Conservation (phyloP, 179 eudicot species). For the Beta lomatogona region DNA sequence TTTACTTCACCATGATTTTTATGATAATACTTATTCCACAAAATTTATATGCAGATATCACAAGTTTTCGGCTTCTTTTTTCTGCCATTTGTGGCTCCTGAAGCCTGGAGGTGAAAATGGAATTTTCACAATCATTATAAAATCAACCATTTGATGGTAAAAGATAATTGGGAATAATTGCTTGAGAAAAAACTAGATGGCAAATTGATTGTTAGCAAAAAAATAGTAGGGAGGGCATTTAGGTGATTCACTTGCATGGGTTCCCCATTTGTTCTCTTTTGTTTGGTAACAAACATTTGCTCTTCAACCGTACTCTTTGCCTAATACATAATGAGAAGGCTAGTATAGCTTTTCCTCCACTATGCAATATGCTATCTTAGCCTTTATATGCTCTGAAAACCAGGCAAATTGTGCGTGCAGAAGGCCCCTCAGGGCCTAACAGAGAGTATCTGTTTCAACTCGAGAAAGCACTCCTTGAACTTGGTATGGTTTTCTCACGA, state of each 20-base stretch:
- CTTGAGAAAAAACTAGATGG: no score
- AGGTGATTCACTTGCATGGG: no score
- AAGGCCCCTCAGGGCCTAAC: slow-evolving; percentile 98
- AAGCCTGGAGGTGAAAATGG: no score
- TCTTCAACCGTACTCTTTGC: no score
- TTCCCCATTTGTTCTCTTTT: no score
- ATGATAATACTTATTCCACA: no score
- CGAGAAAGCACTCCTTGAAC: slow-evolving; percentile 70
- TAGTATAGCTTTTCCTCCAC: background rate
- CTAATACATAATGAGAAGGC: no score
- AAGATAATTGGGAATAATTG: background rate
- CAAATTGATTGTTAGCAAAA: no score
- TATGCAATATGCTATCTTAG: no score
- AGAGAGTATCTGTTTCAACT: slow-evolving; percentile 90
- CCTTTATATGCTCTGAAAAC: slow-evolving; percentile 4
- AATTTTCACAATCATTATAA: no score
- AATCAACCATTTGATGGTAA: background rate
- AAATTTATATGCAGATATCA: background rate
- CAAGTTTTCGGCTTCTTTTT: background rate
- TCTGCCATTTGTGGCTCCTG: background rate
- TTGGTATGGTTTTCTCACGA: slow-evolving; percentile 40
- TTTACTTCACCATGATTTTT: background rate
- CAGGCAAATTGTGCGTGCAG: slow-evolving; percentile 77
- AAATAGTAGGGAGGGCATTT: no score
- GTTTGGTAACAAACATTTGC: no score